These are phyloP conservation scores for Kwoniella pini DNA, from an alignment of 768 basidiomycete genomes.

Conservation along the genomic window DNA sequence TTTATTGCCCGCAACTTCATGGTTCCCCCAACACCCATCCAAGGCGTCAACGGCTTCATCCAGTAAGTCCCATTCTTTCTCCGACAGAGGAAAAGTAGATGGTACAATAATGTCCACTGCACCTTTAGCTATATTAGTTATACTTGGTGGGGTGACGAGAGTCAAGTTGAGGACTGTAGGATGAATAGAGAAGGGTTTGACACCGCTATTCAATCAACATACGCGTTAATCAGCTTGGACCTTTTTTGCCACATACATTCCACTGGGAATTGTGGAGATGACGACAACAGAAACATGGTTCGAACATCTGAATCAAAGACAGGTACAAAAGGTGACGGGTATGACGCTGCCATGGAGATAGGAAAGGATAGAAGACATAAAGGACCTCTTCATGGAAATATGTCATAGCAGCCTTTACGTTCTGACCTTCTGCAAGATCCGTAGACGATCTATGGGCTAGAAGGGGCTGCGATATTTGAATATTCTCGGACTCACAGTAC, in stretches of 20 bases:
- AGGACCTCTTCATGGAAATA: too few species aligned
- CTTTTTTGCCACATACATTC: neutral
- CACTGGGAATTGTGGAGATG: neutral
- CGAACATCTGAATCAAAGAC: too few species aligned
- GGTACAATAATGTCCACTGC: conserved; percentile 48
- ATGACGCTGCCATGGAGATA: too few species aligned
- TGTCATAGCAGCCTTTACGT: too few species aligned
- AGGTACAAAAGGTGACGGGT: too few species aligned
- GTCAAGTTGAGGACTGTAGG: conserved; percentile 45
- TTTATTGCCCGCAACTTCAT: conserved; percentile 2
- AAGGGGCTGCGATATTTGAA: too few species aligned
- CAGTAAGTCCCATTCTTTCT: conserved; percentile 43
- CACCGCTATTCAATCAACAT: conserved; percentile 9
- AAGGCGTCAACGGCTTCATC: conserved; percentile 41
- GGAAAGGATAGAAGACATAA: too few species aligned
- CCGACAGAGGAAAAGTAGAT: conserved; percentile 24
- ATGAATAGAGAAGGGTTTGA: conserved; percentile 43
- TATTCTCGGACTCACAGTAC: conserved; percentile 25
- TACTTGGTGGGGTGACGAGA: conserved; percentile 26
- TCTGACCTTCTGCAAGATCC: too few species aligned
- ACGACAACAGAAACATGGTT: too few species aligned
- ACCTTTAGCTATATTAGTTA: conserved; percentile 38
- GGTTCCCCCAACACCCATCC: conserved; percentile 19
- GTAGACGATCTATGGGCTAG: too few species aligned
- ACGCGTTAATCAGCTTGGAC: neutral